Evolutionary conservation across 108 stramenopile species (phyloP), one percentile per base, ranked within the genome.

Genomic region (Seminavis robusta): DNA sequence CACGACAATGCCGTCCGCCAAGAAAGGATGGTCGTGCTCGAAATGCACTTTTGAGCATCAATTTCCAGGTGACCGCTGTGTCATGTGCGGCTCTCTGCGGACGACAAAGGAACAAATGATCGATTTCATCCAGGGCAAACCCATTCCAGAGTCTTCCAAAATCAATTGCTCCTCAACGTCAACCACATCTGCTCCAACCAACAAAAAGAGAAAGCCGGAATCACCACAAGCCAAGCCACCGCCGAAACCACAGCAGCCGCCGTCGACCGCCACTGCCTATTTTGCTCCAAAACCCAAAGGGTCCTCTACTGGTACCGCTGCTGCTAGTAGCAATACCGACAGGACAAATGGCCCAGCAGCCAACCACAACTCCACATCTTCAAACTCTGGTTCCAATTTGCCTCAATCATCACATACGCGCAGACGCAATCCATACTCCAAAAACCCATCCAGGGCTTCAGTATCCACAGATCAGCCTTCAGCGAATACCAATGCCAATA

Each of bases 1-100:
- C n/a, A n/a, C n/a, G n/a, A n/a, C n/a, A n/a, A n/a, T n/a, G n/a
- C n/a, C n/a, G n/a, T n/a, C n/a, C n/a, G n/a, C n/a, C n/a, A n/a
- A n/a, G n/a, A n/a, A n/a, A n/a, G 64, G 65, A 54, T 86, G 84
- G 84, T 63, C 57, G 27, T 86, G 84, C 46, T 4, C 26, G 28
- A 20, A 49, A 47, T 94, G 92, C 66, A 86, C 88, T 0, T 94
- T 67, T 55, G 57, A 33, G 11, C 92, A 94, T 50, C 49, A 44
- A 39, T 54, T 65, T 30, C 74, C 61, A 17, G 53, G 46, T 13
- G 53, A 73, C 4, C 73, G 92, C 56, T 94, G 92, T 61, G 55
- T 51, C 55, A 94, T 94, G 92, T 93, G 91, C 70, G 44, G 57
- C 20, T 63, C 76, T 1, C 56, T 90, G 8, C 69, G 84, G 16